A percentile compares a stretch with the other conserved stretches of the same genome.
phyloP scores from a whole-genome alignment of 257 asterid species.

The Anisodus acutangulus region DNA sequence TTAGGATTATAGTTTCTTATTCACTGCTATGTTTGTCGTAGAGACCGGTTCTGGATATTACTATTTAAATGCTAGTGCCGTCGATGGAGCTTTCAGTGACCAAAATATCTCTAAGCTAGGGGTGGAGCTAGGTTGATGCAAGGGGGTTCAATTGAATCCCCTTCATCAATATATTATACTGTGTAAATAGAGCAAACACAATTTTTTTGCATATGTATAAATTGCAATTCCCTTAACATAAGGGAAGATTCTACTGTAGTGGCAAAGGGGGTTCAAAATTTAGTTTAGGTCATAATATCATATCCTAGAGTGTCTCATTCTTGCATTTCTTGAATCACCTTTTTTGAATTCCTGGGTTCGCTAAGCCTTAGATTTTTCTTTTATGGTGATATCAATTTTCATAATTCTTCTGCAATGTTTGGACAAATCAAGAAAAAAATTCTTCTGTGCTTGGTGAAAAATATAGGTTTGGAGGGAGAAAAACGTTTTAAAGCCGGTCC shows the following conservation, averaged over 20 bases:
- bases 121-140: neutral
- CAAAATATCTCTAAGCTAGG: neutral
- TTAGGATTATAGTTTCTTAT: neutral
- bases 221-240: neutral
- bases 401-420: neutral
- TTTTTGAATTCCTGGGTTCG: neutral
- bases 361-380: neutral
- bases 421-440: neutral
- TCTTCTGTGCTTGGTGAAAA: neutral
- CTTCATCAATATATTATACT: neutral
- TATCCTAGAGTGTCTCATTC: conserved; percentile 15
- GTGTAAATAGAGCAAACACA: neutral
- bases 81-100: neutral
- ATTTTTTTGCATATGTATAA: neutral
- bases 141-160: neutral
- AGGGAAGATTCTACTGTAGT: neutral
- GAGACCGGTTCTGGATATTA: neutral
- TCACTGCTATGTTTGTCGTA: neutral
- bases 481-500: conserved; percentile 83
- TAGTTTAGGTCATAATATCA: conserved; percentile 5
- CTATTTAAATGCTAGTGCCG: neutral
- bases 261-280: neutral
- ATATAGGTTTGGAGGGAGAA: conserved; percentile 97
- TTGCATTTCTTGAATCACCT: neutral
- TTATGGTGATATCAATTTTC: neutral